Percentiles rank a stretch among this genome's conserved stretches.
Evolutionary conservation across 2,329 filamentous ascomycete genomes (phyloP).

Genomic region (Elsinoe fawcettii): DNA sequence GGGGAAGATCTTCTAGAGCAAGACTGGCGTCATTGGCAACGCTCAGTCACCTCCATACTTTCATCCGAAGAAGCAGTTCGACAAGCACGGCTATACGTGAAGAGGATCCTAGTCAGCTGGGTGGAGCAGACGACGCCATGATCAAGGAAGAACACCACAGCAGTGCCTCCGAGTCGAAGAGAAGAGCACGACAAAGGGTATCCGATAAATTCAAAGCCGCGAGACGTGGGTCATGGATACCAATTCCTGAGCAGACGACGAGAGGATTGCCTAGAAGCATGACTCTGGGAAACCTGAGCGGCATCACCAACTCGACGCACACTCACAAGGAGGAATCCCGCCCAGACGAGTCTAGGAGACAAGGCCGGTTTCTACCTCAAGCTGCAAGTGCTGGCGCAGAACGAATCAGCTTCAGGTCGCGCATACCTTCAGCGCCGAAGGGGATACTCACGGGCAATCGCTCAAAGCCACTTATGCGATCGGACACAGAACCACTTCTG

Average conservation of each 20-base stretch:
- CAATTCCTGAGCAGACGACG: slow-evolving; percentile 27
- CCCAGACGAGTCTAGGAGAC: slow-evolving; percentile 1
- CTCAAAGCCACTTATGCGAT: slow-evolving; percentile 21
- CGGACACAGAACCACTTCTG: slow-evolving; percentile 30
- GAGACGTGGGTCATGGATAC: slow-evolving; percentile 28
- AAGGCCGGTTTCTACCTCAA: slow-evolving; percentile 5
- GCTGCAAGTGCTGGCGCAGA: slow-evolving; percentile 13
- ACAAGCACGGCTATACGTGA: slow-evolving; percentile 17
- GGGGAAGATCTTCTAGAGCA: background rate
- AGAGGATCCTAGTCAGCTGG: slow-evolving; percentile 15
- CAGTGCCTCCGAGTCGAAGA: background rate
- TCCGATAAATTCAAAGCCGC: slow-evolving; percentile 17
- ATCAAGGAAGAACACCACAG: background rate
- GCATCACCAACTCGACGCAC: slow-evolving; percentile 23
- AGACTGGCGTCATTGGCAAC: slow-evolving; percentile 30
- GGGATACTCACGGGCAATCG: slow-evolving; percentile 12
- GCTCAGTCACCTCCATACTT: slow-evolving; percentile 28
- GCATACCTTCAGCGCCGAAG: slow-evolving; percentile 17
- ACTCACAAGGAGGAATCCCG: background rate
- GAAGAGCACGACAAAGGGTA: too few species aligned
- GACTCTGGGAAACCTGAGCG: slow-evolving; percentile 30
- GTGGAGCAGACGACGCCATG: background rate
- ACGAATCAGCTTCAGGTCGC: background rate
- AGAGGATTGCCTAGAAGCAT: slow-evolving; percentile 29
- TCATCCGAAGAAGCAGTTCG: slow-evolving; percentile 23